phyloP scores from a whole-genome alignment of 2,329 filamentous ascomycete species.

The Akanthomyces dipterigenus region DNA sequence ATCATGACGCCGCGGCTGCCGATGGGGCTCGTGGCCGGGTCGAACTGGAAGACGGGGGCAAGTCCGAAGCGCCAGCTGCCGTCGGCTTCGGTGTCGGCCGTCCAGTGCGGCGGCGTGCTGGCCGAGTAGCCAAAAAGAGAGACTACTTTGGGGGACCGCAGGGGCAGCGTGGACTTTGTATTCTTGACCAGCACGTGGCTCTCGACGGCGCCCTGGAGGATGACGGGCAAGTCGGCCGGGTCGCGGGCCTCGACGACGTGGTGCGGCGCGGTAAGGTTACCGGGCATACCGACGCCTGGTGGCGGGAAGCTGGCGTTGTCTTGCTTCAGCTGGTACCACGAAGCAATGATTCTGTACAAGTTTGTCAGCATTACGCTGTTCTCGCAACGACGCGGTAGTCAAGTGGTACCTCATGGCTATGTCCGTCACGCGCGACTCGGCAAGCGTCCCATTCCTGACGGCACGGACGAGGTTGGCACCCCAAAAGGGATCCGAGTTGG shows the following conservation, averaged over 20 bases:
- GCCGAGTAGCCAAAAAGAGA: constrained; percentile 59
- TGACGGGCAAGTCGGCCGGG: constrained; percentile 26
- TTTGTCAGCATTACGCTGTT: background rate
- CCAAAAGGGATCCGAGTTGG: constrained; percentile 36
- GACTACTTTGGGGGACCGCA: constrained; percentile 43
- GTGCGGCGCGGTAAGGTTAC: constrained; percentile 43
- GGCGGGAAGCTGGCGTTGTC: constrained; percentile 36
- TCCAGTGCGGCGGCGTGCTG: constrained; percentile 36
- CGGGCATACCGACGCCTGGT: constrained; percentile 46
- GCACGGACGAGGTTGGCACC: constrained; percentile 49
- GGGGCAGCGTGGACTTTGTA: constrained; percentile 44
- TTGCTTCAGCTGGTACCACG: constrained; percentile 51
- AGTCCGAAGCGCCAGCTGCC: constrained; percentile 29
- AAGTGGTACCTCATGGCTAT: constrained; percentile 43
- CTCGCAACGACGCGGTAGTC: background rate
- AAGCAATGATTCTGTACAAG: constrained; percentile 35
- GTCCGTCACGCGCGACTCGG: constrained; percentile 49
- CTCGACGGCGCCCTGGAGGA: constrained; percentile 52
- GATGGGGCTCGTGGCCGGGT: constrained; percentile 32
- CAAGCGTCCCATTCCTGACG: constrained; percentile 53
- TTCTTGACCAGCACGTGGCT: constrained; percentile 62
- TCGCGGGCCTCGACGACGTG: constrained; percentile 49
- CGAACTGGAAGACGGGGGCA: constrained; percentile 29
- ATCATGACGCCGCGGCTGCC: constrained; percentile 35
- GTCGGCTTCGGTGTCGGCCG: constrained; percentile 28